Base-by-base conservation (phyloP, 108 stramenopile species). In the Cyclotella cryptica region DNA sequence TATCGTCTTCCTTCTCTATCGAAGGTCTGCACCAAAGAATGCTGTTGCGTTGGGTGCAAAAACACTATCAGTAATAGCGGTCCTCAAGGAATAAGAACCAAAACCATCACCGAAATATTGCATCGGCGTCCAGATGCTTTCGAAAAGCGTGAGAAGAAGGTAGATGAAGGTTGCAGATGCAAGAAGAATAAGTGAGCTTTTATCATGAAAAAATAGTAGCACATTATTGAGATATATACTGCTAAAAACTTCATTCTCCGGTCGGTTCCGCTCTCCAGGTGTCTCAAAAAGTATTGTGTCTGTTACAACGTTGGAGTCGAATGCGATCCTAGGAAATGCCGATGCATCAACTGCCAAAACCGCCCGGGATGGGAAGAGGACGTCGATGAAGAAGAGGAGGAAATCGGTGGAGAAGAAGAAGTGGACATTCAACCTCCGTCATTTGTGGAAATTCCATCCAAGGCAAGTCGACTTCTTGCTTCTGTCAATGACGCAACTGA, bases 201-300 rank as follows among this genome's bases (percentile, higher is more conserved):
- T 39, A 10, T 18, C 26, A 11, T 29, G 55, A 55, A n/a, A n/a
- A n/a, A 9, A 28, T 29, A 40, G 41, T 35, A 26, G 1, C 75
- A 45, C 18, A 19, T 59, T 58, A 12, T 18, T 21, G 10, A 28
- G 44, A 17, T 51, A 30, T 41, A 54, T 17, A 18, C 22, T n/a
- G 42, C 27, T 27, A 43, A n/a, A 0, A 28, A 42, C 19, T 49
- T 24, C 8, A n/a, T 35, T 17, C 29, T 71, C 44, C 12, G 11
- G 5, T 45, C 60, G 0, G 18, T 44, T 52, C 35, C 42, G 52
- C 30, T 42, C 11, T 29, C 14, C 74, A 88, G 89, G 8, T 92
- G 91, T 69, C 66, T 92, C 19, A 85, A 89, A 58, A 89, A 88
- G 72, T 92, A 89, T 55, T 92, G 91, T 55, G 85, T 78, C 18